These are phyloP conservation scores for Jatropha curcas DNA, from an alignment of 345 rosid species.

Conservation along the genomic window DNA sequence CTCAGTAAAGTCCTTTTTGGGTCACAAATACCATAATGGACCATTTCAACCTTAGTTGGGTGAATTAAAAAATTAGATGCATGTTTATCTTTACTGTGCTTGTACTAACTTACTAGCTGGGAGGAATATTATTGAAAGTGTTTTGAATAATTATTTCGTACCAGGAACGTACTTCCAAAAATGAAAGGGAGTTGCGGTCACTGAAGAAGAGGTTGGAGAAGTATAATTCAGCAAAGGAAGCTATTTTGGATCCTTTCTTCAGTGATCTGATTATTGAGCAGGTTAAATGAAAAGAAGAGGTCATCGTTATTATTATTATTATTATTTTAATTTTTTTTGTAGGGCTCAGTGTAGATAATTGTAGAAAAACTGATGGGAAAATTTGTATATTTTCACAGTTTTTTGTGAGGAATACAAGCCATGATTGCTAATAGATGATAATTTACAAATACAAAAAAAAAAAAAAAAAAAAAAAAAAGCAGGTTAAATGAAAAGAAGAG, in stretches of 20 bases:
- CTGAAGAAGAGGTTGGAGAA: slow-evolving; percentile 76
- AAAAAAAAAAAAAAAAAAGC: too few species aligned
- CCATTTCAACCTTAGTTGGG: not conserved
- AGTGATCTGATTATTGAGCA: slow-evolving; percentile 45
- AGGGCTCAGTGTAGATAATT: not conserved
- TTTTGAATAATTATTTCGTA: not conserved
- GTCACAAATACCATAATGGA: not conserved
- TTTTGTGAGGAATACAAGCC: not conserved
- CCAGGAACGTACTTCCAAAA: slow-evolving; percentile 67
- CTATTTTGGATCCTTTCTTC: slow-evolving; percentile 73
- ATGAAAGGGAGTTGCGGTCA: slow-evolving; percentile 76
- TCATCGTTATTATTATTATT: too few species aligned
- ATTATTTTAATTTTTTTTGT: too few species aligned
- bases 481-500: slow-evolving; percentile 6
- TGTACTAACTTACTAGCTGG: not conserved
- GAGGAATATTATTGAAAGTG: not conserved
- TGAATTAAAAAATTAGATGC: not conserved
- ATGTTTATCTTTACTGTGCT: not conserved
- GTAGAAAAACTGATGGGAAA: not conserved
- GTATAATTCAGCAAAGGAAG: slow-evolving; percentile 76
- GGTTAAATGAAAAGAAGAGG: slow-evolving; percentile 8
- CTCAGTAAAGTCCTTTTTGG: not conserved
- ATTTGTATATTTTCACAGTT: not conserved
- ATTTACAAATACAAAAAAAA: too few species aligned
- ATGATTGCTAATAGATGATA: not conserved